These are phyloP conservation scores for Rhizopus microsporus DNA, from an alignment of 371 early-diverging fungal species.

Conservation along the genomic window DNA sequence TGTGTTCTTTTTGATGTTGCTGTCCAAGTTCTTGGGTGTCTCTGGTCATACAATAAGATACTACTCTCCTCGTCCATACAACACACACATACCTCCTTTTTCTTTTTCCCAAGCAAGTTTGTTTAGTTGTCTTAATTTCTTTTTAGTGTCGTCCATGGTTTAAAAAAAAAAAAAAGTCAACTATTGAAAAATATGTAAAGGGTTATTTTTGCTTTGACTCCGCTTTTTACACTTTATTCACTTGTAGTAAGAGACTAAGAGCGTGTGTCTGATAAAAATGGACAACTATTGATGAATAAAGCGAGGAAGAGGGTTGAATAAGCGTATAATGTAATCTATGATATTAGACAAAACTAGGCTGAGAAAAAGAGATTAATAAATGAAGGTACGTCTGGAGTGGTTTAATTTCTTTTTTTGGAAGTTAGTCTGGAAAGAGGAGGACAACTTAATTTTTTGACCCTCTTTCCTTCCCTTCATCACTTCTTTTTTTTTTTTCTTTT, in stretches of 20 bases:
- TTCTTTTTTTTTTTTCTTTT: conserved; percentile 9
- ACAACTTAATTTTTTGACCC: background rate
- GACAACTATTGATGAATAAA: too few species aligned
- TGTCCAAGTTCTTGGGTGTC: conserved; percentile 74
- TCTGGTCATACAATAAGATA: conserved; percentile 5
- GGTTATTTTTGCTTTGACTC: background rate
- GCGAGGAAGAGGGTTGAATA: too few species aligned
- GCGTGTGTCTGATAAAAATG: too few species aligned
- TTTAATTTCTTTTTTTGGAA: background rate
- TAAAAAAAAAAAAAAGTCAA: conserved; percentile 2
- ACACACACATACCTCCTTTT: conserved; percentile 28
- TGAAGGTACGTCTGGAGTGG: background rate
- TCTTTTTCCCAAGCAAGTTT: conserved; percentile 40
- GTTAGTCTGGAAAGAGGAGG: too few species aligned
- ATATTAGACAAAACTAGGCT: too few species aligned
- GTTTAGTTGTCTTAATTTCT: conserved; percentile 30
- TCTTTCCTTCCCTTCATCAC: conserved; percentile 1
- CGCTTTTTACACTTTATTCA: background rate
- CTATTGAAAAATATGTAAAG: background rate
- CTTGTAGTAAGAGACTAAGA: background rate
- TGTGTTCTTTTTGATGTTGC: conserved; percentile 96
- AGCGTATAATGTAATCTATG: too few species aligned
- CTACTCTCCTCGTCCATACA: too few species aligned
- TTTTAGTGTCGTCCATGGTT: conserved; percentile 23
- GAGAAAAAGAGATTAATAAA: too few species aligned